Evolutionary conservation across 1,284 basidiomycete species (phyloP).

Genomic region (Sanghuangporus baumii): DNA sequence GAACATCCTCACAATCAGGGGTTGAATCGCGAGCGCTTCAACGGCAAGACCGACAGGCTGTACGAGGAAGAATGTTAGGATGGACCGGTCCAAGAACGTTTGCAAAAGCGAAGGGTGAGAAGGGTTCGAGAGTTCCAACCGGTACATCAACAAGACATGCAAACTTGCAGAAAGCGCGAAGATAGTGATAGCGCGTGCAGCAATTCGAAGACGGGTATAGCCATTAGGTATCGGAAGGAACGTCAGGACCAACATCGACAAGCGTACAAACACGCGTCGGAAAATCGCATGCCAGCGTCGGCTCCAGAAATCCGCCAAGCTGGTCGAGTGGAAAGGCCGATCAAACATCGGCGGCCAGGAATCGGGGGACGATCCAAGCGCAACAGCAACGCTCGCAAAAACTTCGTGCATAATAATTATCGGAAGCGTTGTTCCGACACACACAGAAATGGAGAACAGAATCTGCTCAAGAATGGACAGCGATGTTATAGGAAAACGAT

Average conservation of each 20-base stretch:
- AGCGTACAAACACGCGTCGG: conserved; percentile 20
- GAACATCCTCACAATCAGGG: conserved; percentile 8
- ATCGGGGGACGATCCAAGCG: conserved; percentile 16
- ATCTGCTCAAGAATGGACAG: conserved; percentile 20
- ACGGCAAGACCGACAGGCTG: conserved; percentile 21
- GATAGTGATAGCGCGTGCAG: conserved; percentile 10
- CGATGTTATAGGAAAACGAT: conserved; percentile 18
- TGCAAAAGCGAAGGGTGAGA: background rate
- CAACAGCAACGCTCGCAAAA: conserved; percentile 11
- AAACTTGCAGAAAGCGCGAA: conserved; percentile 20
- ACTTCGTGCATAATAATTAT: conserved; percentile 9
- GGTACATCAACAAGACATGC: conserved; percentile 21
- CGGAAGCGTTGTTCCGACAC: conserved; percentile 10
- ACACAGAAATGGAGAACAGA: conserved; percentile 15
- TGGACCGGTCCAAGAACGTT: conserved; percentile 17
- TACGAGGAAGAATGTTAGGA: conserved; percentile 20
- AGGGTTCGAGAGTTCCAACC: background rate
- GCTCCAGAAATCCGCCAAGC: conserved; percentile 24
- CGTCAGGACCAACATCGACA: conserved; percentile 12
- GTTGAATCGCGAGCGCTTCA: conserved; percentile 16
- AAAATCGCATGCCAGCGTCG: conserved; percentile 24
- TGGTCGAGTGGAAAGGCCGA: conserved; percentile 19
- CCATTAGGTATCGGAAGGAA: background rate
- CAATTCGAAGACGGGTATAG: background rate
- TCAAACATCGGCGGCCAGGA: conserved; percentile 22